Evolutionary conservation across 1,284 basidiomycete genomes (phyloP), one percentile per base, ranked within the genome.

Genomic region (Xanthoconium separans): DNA sequence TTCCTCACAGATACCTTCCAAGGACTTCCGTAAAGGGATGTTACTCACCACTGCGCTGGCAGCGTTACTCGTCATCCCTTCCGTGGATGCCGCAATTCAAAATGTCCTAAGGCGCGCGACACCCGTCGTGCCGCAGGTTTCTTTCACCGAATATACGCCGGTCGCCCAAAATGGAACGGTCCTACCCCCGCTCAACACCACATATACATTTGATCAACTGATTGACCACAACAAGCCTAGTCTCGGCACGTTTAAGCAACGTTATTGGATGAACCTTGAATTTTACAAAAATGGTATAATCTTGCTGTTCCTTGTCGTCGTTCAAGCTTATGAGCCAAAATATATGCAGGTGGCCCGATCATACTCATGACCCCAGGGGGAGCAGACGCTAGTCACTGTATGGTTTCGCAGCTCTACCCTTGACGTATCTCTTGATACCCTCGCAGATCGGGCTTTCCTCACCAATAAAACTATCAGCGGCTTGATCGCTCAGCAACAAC

Each of bases 171-270:
- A 68, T 13, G 67, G 65, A 30, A 67, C 68, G 13, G 44, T 22
- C 5, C 49, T 60, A 15, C 69, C 69, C 5, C 16, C 58, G 8
- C 49, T 62, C 30, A 75, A 75, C 45, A 82, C 78, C 0, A 76
- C 77, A 3, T 89, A 85, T 73, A 71, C 59, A n/a, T 90, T 89
- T 60, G 81, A 83, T 61, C 87, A 89, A 65, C 72, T 89, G 57
- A 85, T 89, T 52, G 87, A 90, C 70, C 88, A 89, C 68, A 81
- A 74, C 54, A 77, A 87, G 52, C 83, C 85, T 6, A 73, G 73
- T 16, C 71, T 81, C 16, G 88, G 87, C n/a, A 90, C 86, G 6
- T 90, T 90, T 70, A 75, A 83, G 66, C 88, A 90, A 68, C 78
- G 87, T 36, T 90, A 78, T 70, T 88, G 83, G 83, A 77, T 80